Percentiles rank a stretch among this genome's conserved stretches.
These are phyloP conservation scores for Magnolia officinalis DNA, from an alignment of 164 flowering plant species.

Conservation along the genomic window DNA sequence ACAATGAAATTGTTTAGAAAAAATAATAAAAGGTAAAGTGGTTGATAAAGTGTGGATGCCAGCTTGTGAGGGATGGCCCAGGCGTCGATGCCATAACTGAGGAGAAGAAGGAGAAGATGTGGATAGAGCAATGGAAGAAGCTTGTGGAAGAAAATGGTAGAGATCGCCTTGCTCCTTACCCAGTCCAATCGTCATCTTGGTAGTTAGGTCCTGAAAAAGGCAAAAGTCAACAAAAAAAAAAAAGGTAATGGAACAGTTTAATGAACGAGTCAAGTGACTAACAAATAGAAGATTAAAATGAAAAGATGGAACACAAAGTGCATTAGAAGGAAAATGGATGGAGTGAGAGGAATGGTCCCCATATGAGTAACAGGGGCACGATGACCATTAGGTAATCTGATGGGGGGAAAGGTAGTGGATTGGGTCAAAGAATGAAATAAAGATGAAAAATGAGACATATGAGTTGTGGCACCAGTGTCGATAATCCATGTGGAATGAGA, in stretches of 20 bases:
- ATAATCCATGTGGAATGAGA: too few relatives aligned
- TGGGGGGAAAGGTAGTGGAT: too few relatives aligned
- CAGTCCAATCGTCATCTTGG: conserved; percentile 1
- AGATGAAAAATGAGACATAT: too few relatives aligned
- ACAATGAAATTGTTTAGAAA: background rate
- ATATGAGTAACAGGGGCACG: background rate
- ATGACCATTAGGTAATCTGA: background rate
- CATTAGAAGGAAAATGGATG: background rate
- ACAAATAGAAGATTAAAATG: background rate
- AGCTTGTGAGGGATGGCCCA: background rate
- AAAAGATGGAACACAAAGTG: background rate
- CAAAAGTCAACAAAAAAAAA: background rate
- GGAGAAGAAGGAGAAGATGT: too few relatives aligned
- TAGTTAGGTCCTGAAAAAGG: background rate
- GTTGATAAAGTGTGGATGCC: background rate
- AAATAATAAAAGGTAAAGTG: background rate
- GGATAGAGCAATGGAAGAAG: too few relatives aligned
- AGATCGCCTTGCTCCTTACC: background rate
- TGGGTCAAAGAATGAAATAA: too few relatives aligned
- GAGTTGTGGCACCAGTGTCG: too few relatives aligned
- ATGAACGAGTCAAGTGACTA: background rate
- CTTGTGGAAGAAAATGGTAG: background rate
- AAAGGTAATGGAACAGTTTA: background rate
- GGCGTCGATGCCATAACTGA: background rate
- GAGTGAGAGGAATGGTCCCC: background rate